Evolutionary conservation across 176 grass and related monocot genomes (phyloP), one percentile per base, ranked within the genome.

Genomic region (Aegilops longissima): DNA sequence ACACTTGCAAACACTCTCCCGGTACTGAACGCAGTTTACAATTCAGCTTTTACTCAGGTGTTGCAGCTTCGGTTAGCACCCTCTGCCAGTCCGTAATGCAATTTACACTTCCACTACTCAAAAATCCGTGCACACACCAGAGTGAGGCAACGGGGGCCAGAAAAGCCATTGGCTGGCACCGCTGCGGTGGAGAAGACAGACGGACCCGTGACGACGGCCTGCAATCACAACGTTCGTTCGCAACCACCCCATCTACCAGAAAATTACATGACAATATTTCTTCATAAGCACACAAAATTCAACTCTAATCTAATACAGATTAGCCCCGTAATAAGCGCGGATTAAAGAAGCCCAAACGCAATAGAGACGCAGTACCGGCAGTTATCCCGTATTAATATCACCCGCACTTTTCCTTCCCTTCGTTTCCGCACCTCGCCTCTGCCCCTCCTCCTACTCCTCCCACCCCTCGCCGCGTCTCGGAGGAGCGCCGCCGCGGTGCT

Each of bases 361-460:
- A 78, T 52, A 66, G 61, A 38, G 51, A 62, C 78, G 18, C 79
- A 21, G 51, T 33, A 78, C 30, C 5, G 80, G 84, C 79, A 18
- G 80, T 80, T 87, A 87, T 87, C 80, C 47, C 61, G 45, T 70
- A 88, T 84, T 87, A 91, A 91, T 80, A 91, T 84, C 82, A 85
- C 90, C 86, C 90, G 89, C 85, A 85, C 77, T 84, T 88, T 88
- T 91, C 79, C 49, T 68, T 23, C 38, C 47, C 45, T 36, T 78
- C n/a, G 23, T 79, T 72, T 82, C 49, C 29, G 42, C 61, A 20
- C 75, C 66, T 87, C 81, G 81, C 76, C 33, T 49, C 69, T 21
- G 84, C 61, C 59, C 58, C 47, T 70, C 61, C 18, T 29, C 40
- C 58, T 23, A 1, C 72, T 45, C 62, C 74, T 76, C 71, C 70